Evolutionary conservation across 1,284 basidiomycete genomes (phyloP).

Genomic region (Farysia itapuensis): DNA sequence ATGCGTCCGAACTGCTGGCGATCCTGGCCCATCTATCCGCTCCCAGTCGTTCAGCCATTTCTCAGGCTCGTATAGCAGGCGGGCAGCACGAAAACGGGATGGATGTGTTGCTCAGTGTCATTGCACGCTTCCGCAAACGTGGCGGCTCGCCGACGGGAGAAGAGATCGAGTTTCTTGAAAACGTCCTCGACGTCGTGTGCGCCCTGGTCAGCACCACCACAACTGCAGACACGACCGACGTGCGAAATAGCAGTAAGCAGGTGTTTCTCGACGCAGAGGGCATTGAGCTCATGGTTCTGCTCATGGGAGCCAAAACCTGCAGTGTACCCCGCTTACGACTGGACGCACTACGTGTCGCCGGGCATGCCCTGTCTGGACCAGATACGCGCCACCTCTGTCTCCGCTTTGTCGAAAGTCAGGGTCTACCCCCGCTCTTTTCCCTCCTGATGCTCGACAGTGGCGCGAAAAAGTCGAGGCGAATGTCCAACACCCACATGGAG

Average conservation of each 20-base stretch:
- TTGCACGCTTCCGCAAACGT: constrained; percentile 72
- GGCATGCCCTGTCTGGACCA: constrained; percentile 82
- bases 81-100: constrained; percentile 69
- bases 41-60: constrained; percentile 1
- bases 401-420: constrained; percentile 81
- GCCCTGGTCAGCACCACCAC: constrained; percentile 67
- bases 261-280: constrained; percentile 77
- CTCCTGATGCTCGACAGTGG: constrained; percentile 74
- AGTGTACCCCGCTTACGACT: constrained; percentile 66
- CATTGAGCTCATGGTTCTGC: constrained; percentile 90
- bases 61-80: constrained; percentile 1
- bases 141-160: constrained; percentile 78
- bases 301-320: constrained; percentile 81
- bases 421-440: constrained; percentile 84
- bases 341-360: constrained; percentile 70
- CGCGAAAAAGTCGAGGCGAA: background rate
- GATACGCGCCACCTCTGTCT: constrained; percentile 66
- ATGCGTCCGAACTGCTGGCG: constrained; percentile 69
- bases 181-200: constrained; percentile 85
- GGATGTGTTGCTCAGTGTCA: constrained; percentile 73
- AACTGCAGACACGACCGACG: too few species aligned
- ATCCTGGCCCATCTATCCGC: constrained; percentile 72
- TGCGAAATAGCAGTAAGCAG: constrained; percentile 6
- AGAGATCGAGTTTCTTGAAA: constrained; percentile 96
- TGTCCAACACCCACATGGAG: constrained; percentile 68